These are phyloP conservation scores for Cryptosporidium canis DNA, from an alignment of 169 alveolate species.

Conservation along the genomic window DNA sequence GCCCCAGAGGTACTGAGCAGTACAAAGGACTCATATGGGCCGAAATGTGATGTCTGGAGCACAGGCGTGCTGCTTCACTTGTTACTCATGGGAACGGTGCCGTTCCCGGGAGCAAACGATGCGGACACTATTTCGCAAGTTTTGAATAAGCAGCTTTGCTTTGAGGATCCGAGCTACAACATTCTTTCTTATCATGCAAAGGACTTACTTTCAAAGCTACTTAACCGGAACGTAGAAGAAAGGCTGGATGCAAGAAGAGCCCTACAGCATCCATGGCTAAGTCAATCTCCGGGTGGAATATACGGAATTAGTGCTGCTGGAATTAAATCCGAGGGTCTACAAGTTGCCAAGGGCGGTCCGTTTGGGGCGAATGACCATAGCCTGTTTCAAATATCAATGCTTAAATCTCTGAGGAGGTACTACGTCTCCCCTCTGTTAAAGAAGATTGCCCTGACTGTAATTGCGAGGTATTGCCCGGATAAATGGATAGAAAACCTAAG, in stretches of 20 bases:
- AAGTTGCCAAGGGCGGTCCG: background rate
- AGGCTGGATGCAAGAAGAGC: constrained; percentile 69
- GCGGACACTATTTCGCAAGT: constrained; percentile 65
- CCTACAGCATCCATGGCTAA: constrained; percentile 73
- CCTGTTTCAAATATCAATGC: constrained; percentile 2
- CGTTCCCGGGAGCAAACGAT: constrained; percentile 78
- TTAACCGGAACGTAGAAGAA: constrained; percentile 41
- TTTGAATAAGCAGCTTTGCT: constrained; percentile 7
- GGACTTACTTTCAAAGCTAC: constrained; percentile 74
- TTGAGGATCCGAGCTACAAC: constrained; percentile 30
- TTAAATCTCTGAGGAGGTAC: constrained; percentile 45
- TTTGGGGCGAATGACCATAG: background rate
- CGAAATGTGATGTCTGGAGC: constrained; percentile 82
- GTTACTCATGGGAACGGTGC: constrained; percentile 79
- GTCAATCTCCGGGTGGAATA: constrained; percentile 2
- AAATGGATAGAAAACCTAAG: constrained; percentile 52
- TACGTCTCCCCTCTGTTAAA: constrained; percentile 47
- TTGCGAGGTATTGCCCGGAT: constrained; percentile 70
- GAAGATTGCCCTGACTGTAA: constrained; percentile 48
- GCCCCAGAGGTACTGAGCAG: constrained; percentile 84
- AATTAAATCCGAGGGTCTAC: background rate
- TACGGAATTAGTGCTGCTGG: background rate
- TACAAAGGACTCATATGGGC: constrained; percentile 74
- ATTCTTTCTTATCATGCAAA: constrained; percentile 69
- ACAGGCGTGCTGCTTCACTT: constrained; percentile 80